Percentiles rank a stretch among this genome's conserved stretches.
Evolutionary conservation across 306 rosid genomes (phyloP).

Genomic region (Geum urbanum): DNA sequence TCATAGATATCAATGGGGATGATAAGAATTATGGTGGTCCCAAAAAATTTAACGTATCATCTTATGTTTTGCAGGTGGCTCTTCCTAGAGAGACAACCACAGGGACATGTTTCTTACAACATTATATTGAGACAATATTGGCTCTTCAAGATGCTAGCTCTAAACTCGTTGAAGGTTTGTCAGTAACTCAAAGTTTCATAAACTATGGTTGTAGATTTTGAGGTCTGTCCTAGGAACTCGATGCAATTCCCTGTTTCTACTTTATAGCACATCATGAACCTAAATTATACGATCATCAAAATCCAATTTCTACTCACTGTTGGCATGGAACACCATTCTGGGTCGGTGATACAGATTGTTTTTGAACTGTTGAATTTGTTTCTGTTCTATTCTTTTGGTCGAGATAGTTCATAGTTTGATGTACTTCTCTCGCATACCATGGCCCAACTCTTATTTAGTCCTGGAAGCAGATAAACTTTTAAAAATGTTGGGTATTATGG

Average conservation of each 20-base stretch:
- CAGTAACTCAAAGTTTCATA: not conserved
- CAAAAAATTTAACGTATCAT: conserved; percentile 16
- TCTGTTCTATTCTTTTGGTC: not conserved
- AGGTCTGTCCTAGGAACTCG: not conserved
- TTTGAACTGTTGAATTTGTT: not conserved
- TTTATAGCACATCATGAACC: not conserved
- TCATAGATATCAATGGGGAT: not conserved
- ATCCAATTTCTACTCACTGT: not conserved
- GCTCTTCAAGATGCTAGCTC: conserved; percentile 88
- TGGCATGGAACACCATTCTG: conserved; percentile 5
- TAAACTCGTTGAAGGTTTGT: conserved; percentile 51
- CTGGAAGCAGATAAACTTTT: not conserved
- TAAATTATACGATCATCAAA: not conserved
- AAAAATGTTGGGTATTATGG: not conserved
- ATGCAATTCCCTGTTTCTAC: not conserved
- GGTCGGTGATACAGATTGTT: not conserved
- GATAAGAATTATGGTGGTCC: conserved; percentile 15
- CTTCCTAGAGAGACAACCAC: conserved; percentile 88
- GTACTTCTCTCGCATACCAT: not conserved
- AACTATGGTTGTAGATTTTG: not conserved
- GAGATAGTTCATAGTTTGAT: not conserved
- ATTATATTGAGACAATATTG: conserved; percentile 72
- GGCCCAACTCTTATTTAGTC: not conserved
- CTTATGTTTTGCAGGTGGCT: conserved; percentile 64
- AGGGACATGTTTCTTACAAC: conserved; percentile 64